Percentiles rank a stretch among this genome's conserved stretches.
These are phyloP conservation scores for Ochromonas danica DNA, from an alignment of 108 stramenopile species.

Conservation along the genomic window DNA sequence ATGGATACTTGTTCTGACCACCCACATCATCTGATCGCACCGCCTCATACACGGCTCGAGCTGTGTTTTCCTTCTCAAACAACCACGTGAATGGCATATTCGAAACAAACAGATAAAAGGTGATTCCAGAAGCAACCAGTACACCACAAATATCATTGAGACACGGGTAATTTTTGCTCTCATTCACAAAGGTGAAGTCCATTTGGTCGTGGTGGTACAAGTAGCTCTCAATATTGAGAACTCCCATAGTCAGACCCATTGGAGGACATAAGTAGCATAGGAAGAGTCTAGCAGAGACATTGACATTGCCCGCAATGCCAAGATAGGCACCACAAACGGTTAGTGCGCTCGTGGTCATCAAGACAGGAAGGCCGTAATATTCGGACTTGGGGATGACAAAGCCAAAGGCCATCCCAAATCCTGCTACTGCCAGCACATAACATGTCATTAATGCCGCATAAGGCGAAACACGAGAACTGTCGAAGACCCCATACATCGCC, in stretches of 20 bases:
- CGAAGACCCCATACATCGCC: constrained; percentile 3
- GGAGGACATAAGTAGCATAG: constrained; percentile 7
- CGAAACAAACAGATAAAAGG: neutral
- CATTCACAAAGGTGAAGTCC: constrained; percentile 23
- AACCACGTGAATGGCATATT: constrained; percentile 10
- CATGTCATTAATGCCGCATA: constrained; percentile 16
- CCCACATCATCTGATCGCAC: no score
- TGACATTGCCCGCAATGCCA: no score
- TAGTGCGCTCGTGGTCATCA: neutral
- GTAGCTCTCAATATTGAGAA: constrained; percentile 33
- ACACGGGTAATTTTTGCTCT: constrained; percentile 13
- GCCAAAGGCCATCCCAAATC: constrained; percentile 23
- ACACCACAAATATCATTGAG: neutral
- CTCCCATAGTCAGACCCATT: constrained; percentile 22
- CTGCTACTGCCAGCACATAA: neutral
- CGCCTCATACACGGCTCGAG: neutral
- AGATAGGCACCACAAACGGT: constrained; percentile 24
- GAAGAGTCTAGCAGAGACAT: neutral
- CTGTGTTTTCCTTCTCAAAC: neutral
- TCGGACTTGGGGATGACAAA: constrained; percentile 2
- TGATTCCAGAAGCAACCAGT: constrained; percentile 1
- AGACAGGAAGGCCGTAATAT: constrained; percentile 30
- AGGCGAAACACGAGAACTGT: neutral
- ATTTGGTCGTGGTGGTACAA: constrained; percentile 25
- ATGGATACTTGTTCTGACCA: no score